Evolutionary conservation across 116 monocot species (phyloP).

Genomic region (Cymodocea nodosa): DNA sequence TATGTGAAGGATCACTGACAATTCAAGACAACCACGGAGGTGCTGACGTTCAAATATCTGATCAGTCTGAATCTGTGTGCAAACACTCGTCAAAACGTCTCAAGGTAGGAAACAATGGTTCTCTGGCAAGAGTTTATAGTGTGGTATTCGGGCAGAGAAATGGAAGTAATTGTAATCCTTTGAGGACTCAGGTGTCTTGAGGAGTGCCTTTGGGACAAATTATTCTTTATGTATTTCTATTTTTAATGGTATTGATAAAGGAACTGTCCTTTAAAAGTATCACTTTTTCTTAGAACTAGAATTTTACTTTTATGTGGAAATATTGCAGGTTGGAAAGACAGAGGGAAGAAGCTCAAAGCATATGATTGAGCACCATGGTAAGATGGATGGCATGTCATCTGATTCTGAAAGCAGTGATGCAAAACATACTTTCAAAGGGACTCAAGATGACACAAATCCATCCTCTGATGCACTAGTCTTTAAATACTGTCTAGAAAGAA

Average conservation of each 20-base stretch:
- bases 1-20: slow-evolving; percentile 14
- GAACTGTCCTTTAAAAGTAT: neutral
- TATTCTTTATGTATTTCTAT: neutral
- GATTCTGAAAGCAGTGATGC: slow-evolving; percentile 78
- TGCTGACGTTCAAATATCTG: slow-evolving; percentile 15
- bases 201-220: neutral
- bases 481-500: slow-evolving; percentile 76
- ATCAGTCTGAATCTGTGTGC: slow-evolving; percentile 14
- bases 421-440: slow-evolving; percentile 19
- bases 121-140: neutral
- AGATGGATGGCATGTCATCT: slow-evolving; percentile 29
- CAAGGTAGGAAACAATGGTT: slow-evolving; percentile 24
- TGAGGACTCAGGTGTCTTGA: neutral
- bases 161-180: slow-evolving; percentile 3
- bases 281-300: neutral
- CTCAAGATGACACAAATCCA: slow-evolving; percentile 14
- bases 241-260: neutral
- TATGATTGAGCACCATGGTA: slow-evolving; percentile 23
- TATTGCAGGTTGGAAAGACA: slow-evolving; percentile 4
- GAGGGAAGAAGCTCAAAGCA: slow-evolving; percentile 10
- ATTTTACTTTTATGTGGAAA: slow-evolving; percentile 7
- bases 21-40: slow-evolving; percentile 15
- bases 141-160: slow-evolving; percentile 3
- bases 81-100: slow-evolving; percentile 21
- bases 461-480: slow-evolving; percentile 54